A percentile compares a stretch with the other conserved stretches of the same genome.
Conservation (phyloP, 2,329 filamentous ascomycete genomes). For the Chaetomium olivaceum region DNA sequence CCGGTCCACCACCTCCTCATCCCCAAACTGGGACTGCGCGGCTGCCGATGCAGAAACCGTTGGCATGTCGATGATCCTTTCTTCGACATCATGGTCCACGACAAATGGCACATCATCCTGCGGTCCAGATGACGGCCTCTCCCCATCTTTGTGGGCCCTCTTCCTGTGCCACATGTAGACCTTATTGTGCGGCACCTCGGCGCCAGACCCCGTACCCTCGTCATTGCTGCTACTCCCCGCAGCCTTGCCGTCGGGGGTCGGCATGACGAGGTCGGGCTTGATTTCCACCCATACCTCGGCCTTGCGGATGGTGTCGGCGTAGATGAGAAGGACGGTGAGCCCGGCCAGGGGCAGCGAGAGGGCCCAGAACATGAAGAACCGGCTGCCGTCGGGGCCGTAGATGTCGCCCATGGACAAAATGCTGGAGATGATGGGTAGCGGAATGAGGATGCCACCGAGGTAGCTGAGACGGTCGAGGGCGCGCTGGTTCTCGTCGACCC, state of each 20-base stretch:
- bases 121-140: neutral
- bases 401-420: conserved; percentile 50
- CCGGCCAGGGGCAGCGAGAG: conserved; percentile 43
- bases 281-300: conserved; percentile 51
- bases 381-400: conserved; percentile 44
- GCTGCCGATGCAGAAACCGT: neutral
- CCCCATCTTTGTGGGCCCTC: neutral
- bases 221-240: neutral
- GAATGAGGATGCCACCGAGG: conserved; percentile 51
- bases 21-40: neutral
- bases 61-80: conserved; percentile 17
- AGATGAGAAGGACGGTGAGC: conserved; percentile 47
- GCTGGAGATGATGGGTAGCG: conserved; percentile 50
- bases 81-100: conserved; percentile 27
- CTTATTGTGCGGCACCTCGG: conserved; percentile 20
- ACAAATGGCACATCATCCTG: conserved; percentile 2
- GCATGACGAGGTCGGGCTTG: conserved; percentile 31
- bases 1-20: neutral
- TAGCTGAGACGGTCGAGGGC: conserved; percentile 52
- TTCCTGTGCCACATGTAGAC: conserved; percentile 13
- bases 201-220: neutral
- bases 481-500: conserved; percentile 40
- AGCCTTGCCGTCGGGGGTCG: neutral
- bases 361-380: conserved; percentile 54
- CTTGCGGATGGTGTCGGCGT: conserved; percentile 50